Percentiles rank a stretch among this genome's conserved stretches.
Evolutionary conservation across 257 asterid genomes (phyloP).

Genomic region (Nicotiana tomentosiformis): DNA sequence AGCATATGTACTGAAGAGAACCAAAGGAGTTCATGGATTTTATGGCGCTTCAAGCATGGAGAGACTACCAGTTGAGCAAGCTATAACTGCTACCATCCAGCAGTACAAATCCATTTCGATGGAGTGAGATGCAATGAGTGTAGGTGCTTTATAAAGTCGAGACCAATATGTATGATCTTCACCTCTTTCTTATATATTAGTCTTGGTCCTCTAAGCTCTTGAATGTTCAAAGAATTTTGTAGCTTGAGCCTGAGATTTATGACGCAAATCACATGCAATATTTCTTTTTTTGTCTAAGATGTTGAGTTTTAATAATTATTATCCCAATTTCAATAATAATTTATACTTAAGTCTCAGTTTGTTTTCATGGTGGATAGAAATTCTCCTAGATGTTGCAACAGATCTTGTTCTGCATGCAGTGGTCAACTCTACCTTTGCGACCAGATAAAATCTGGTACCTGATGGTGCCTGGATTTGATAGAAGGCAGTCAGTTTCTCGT

Average conservation of each 20-base stretch:
- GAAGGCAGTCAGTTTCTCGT: neutral
- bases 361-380: neutral
- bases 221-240: neutral
- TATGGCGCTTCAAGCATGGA: constrained; percentile 97
- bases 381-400: neutral
- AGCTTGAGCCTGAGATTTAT: neutral
- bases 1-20: constrained; percentile 76
- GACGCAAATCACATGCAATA: neutral
- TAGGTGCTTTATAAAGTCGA: neutral
- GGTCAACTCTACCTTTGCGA: neutral
- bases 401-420: neutral
- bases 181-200: neutral
- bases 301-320: neutral
- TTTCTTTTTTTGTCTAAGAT: neutral
- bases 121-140: constrained; percentile 14
- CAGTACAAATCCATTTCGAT: constrained; percentile 75
- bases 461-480: neutral
- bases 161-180: neutral
- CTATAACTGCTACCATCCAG: constrained; percentile 65
- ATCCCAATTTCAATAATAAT: neutral
- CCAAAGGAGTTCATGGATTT: constrained; percentile 88
- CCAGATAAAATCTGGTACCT: neutral
- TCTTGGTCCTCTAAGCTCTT: neutral
- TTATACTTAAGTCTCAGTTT: neutral
- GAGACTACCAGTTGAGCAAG: constrained; percentile 94